phyloP scores from a whole-genome alignment of 148 eudicot species.

The Dysphania ambrosioides region DNA sequence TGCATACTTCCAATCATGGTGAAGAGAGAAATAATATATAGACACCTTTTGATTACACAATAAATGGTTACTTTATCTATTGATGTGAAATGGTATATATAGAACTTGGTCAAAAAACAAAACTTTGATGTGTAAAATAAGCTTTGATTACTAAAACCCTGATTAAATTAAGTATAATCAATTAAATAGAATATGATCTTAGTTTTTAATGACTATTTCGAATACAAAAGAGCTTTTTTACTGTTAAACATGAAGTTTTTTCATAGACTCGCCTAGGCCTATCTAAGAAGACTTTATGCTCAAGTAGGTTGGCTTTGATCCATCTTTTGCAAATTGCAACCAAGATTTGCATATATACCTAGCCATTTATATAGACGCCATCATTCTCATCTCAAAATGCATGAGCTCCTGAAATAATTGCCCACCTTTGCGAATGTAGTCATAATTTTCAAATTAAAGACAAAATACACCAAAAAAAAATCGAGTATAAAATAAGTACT shows the following conservation, averaged over 20 bases:
- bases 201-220: too few species aligned
- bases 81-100: too few species aligned
- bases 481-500: neutral
- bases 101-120: too few species aligned
- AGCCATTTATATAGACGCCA: neutral
- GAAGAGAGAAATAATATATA: neutral
- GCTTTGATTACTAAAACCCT: too few species aligned
- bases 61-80: too few species aligned
- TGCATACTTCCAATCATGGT: neutral
- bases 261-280: neutral
- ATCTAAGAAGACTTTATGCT: neutral
- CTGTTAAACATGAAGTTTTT: too few species aligned
- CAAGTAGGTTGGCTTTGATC: neutral
- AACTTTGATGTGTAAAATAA: too few species aligned
- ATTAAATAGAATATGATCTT: too few species aligned
- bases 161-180: too few species aligned
- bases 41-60: neutral
- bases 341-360: neutral
- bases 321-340: neutral
- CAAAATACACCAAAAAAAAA: neutral
- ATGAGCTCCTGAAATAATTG: slow-evolving; percentile 23
- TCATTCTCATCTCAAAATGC: slow-evolving; percentile 18
- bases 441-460: slow-evolving; percentile 21
- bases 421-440: slow-evolving; percentile 21
- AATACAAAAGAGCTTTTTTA: too few species aligned